These are phyloP conservation scores for Prunus armeniaca DNA, from an alignment of 306 rosid species.

Conservation along the genomic window DNA sequence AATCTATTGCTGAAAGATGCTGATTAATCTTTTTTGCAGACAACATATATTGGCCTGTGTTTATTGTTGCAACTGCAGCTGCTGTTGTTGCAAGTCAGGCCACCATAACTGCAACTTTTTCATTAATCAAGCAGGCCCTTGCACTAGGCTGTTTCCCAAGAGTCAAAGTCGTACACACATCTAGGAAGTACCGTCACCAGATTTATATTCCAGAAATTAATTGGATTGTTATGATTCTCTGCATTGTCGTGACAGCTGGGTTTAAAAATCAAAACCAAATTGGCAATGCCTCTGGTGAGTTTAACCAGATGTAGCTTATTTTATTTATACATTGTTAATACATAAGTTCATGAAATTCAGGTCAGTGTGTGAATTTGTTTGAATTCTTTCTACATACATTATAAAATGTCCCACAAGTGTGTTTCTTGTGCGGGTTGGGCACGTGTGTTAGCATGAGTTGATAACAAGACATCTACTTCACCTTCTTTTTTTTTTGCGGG, in stretches of 20 bases:
- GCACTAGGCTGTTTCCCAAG: slow-evolving; percentile 96
- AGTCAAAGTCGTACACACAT: slow-evolving; percentile 88
- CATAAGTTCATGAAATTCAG: background rate
- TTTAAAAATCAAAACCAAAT: slow-evolving; percentile 83
- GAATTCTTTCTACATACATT: background rate
- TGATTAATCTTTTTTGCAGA: slow-evolving; percentile 48
- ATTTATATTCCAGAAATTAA: slow-evolving; percentile 90
- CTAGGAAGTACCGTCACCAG: slow-evolving; percentile 81
- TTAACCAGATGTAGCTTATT: background rate
- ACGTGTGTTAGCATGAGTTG: too few species aligned
- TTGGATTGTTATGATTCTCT: slow-evolving; percentile 94
- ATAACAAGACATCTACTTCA: too few species aligned
- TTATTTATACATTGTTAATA: background rate
- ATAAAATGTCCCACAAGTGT: too few species aligned
- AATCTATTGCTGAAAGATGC: slow-evolving; percentile 18
- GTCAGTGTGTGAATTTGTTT: background rate
- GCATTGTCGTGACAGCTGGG: slow-evolving; percentile 94
- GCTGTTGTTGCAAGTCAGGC: slow-evolving; percentile 97
- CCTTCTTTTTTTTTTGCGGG: too few species aligned
- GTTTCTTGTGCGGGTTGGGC: too few species aligned
- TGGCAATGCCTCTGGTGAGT: slow-evolving; percentile 91
- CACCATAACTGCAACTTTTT: slow-evolving; percentile 86
- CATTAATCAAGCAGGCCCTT: slow-evolving; percentile 89
- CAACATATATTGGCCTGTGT: slow-evolving; percentile 87
- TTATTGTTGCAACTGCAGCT: slow-evolving; percentile 90